Evolutionary conservation across 2,329 filamentous ascomycete species (phyloP).

Genomic region (Achaetomium macrosporum): DNA sequence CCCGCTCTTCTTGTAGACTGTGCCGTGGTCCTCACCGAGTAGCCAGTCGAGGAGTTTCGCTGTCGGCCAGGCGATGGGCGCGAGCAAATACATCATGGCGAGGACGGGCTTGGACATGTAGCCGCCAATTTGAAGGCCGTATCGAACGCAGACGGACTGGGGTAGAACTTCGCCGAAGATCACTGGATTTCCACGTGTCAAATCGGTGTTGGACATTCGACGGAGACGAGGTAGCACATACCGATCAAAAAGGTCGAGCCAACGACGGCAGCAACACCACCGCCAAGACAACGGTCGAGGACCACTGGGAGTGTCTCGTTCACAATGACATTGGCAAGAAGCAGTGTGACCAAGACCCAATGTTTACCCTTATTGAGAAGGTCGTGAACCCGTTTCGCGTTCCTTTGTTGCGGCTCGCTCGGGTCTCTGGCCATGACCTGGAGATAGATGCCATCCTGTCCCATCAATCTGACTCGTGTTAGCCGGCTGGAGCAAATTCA

Average conservation of each 20-base stretch:
- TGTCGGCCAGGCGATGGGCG: slow-evolving; percentile 86
- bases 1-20: slow-evolving; percentile 95
- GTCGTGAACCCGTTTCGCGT: slow-evolving; percentile 73
- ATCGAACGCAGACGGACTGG: slow-evolving; percentile 93
- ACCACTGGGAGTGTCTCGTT: slow-evolving; percentile 96
- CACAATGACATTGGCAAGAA: slow-evolving; percentile 94
- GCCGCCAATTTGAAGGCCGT: slow-evolving; percentile 89
- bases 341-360: slow-evolving; percentile 92
- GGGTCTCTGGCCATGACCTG: slow-evolving; percentile 87
- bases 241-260: slow-evolving; percentile 92
- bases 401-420: slow-evolving; percentile 76
- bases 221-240: slow-evolving; percentile 39
- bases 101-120: slow-evolving; percentile 88
- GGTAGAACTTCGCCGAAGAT: slow-evolving; percentile 97
- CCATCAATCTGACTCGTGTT: slow-evolving; percentile 45
- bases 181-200: slow-evolving; percentile 48
- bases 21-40: slow-evolving; percentile 90
- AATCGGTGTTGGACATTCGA: background rate
- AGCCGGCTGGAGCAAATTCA: slow-evolving; percentile 3
- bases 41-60: slow-evolving; percentile 92
- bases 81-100: slow-evolving; percentile 83
- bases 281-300: slow-evolving; percentile 85
- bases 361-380: slow-evolving; percentile 87
- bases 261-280: slow-evolving; percentile 88
- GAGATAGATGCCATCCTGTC: slow-evolving; percentile 90